These are phyloP conservation scores for Eleusine coracana DNA, from an alignment of 176 grass and related monocot species.

Conservation along the genomic window DNA sequence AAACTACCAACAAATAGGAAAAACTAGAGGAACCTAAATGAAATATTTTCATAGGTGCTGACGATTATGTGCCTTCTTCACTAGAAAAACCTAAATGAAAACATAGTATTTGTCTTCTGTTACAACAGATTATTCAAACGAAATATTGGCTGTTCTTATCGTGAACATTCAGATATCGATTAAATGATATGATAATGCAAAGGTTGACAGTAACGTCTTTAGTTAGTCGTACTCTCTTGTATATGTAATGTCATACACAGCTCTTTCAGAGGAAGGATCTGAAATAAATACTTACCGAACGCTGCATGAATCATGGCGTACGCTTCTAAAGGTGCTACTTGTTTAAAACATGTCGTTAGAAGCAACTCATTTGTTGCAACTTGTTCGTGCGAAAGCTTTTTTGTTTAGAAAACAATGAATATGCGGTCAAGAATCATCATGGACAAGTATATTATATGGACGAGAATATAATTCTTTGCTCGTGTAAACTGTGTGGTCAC, in stretches of 20 bases:
- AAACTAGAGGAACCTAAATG: no score
- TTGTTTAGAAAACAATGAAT: background rate
- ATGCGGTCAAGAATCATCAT: background rate
- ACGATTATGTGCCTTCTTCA: no score
- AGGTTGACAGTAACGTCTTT: background rate
- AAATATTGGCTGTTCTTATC: background rate
- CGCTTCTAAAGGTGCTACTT: background rate
- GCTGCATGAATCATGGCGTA: background rate
- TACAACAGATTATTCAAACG: background rate
- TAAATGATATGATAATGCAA: no score
- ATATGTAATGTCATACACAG: background rate
- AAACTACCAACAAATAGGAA: no score
- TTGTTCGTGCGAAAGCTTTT: background rate
- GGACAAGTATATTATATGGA: background rate
- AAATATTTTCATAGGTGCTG: no score
- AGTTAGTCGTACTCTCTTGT: background rate
- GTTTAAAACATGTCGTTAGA: background rate
- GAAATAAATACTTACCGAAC: background rate
- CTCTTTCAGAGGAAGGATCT: background rate
- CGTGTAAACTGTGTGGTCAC: background rate
- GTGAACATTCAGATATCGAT: background rate
- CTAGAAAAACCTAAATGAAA: no score
- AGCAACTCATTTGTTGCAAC: background rate
- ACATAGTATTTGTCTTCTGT: no score
- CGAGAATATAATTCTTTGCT: background rate